Evolutionary conservation across 768 basidiomycete species (phyloP), one percentile per base, ranked within the genome.

Genomic region (Tremella yokohamensis): DNA sequence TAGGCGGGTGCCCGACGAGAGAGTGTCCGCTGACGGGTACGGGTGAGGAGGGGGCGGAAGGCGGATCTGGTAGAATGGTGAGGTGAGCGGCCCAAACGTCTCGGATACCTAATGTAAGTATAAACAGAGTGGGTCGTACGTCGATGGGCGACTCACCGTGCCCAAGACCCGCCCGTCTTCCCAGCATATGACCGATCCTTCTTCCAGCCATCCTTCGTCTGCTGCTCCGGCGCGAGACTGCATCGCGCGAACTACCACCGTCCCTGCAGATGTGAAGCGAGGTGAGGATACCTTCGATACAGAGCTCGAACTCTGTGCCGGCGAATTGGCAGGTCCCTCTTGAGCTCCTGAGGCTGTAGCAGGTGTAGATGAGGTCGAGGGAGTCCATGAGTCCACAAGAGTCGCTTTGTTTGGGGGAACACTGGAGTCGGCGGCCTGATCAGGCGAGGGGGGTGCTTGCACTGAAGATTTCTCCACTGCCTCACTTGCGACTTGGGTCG

Each of bases 71-170:
- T 98, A 98, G 57, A 94, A 79, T 6, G 94, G 94, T 58, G 89
- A 86, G 18, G 83, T 82, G 8, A 93, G 90, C 2, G 94, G 91
- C 9, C 94, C 94, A 77, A 98, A 98, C 0, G 93, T 96, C 78
- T 98, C 94, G 72, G 87, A 89, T 52, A 97, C 81, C 90, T 93
- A 74, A 16, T 6, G 42, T 8, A 22, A 45, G 22, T n/a, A 16
- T 6, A 6, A 6, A 18, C n/a, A 8, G 16, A 22, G 49, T 7
- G 25, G 26, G 26, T 22, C 25, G 47, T 12, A 48, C 11, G 20
- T 22, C 13, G 20, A 11, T 13, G 11, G 13, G 11, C 11, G 26
- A 81, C 87, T 78, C 77, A 94, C 92, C 76, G 87, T 86, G 45
- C 94, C 94, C 68, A 97, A 73, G n/a, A 94, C 90, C 62, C 83